Evolutionary conservation across 1,284 basidiomycete species (phyloP), one percentile per base, ranked within the genome.

Genomic region (Austroboletus niveus): DNA sequence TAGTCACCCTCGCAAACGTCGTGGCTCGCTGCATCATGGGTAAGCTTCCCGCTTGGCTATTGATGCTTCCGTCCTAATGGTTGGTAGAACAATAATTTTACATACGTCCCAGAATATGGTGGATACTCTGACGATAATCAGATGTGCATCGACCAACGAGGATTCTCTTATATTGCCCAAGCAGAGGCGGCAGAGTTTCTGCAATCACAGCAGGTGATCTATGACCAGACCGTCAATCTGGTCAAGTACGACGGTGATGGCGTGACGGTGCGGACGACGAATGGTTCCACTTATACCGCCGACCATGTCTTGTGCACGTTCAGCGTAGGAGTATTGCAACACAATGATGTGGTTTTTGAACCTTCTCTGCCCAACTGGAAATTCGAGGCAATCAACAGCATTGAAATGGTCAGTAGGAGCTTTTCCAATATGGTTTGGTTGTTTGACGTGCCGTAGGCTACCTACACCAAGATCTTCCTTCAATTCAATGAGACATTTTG

Each of bases 401-500:
- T 87, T 65, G 74, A 75, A 8, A 86, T 87, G 85, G 83, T 78
- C 32, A 47, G 68, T 55, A 11, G n/a, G 24, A 14, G n/a, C 29
- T 29, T 12, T 32, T 46, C 35, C 7, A 6, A 22, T 42, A 15
- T 2, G 6, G 12, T 32, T 12, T 31, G 6, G 15, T 1, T 43
- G 1, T 41, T 51, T 22, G 57, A 24, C 15, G 1, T 11, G 3
- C 2, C 6, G 10, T 44, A 79, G 77, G 75, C 74, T 2, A 83
- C 78, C 3, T 88, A 85, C 60, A 86, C 85, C 5, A 88, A 87
- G 69, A 85, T 88, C 44, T 88, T 87, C 65, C 59, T 87, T 42
- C 75, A 82, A 54, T 88, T 87, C 60, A 73, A 79, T 0, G 60
- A 77, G 51, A 82, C 81, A 38, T 88, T 88, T 62, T 88, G 85